Percentiles rank a stretch among this genome's conserved stretches.
Evolutionary conservation across 352 stramenopile species (phyloP).

Genomic region (Pythium vanterpoolii): DNA sequence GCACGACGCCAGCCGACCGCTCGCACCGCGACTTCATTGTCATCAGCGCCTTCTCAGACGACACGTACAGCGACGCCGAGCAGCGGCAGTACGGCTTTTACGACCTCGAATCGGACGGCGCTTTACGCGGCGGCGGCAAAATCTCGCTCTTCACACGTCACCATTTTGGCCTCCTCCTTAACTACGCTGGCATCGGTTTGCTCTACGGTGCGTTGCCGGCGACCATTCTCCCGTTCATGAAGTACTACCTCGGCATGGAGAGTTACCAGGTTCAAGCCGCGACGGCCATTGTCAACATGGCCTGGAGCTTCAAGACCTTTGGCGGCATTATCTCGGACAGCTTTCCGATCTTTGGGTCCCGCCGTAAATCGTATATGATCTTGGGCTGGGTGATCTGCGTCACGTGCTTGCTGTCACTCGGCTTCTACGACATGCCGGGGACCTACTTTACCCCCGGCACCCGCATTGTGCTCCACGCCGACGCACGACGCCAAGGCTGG

Average conservation of each 20-base stretch:
- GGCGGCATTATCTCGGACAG: conserved; percentile 62
- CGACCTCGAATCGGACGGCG: conserved; percentile 58
- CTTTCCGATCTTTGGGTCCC: conserved; percentile 52
- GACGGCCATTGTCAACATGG: conserved; percentile 46
- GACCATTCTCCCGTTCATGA: conserved; percentile 52
- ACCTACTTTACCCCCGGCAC: conserved; percentile 23
- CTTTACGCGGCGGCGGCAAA: conserved; percentile 53
- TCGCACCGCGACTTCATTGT: conserved; percentile 27
- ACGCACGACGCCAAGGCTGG: conserved; percentile 33
- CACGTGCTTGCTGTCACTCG: conserved; percentile 36
- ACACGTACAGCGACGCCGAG: conserved; percentile 28
- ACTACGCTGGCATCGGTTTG: conserved; percentile 64
- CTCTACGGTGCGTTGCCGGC: conserved; percentile 65
- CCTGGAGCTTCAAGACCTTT: conserved; percentile 68
- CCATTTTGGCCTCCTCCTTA: conserved; percentile 57
- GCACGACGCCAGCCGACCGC: conserved; percentile 14
- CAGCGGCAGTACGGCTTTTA: conserved; percentile 54
- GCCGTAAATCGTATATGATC: conserved; percentile 67
- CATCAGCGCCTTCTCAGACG: conserved; percentile 28
- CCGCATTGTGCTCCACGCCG: conserved; percentile 18
- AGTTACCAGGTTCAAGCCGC: conserved; percentile 56
- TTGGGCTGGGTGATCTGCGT: conserved; percentile 51
- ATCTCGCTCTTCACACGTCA: conserved; percentile 41
- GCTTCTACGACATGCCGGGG: conserved; percentile 19
- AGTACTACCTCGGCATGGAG: conserved; percentile 60